A percentile compares a stretch with the other conserved stretches of the same genome.
These are phyloP conservation scores for Juglanconis sp. DNA, from an alignment of 2,329 filamentous ascomycete species.

Conservation along the genomic window DNA sequence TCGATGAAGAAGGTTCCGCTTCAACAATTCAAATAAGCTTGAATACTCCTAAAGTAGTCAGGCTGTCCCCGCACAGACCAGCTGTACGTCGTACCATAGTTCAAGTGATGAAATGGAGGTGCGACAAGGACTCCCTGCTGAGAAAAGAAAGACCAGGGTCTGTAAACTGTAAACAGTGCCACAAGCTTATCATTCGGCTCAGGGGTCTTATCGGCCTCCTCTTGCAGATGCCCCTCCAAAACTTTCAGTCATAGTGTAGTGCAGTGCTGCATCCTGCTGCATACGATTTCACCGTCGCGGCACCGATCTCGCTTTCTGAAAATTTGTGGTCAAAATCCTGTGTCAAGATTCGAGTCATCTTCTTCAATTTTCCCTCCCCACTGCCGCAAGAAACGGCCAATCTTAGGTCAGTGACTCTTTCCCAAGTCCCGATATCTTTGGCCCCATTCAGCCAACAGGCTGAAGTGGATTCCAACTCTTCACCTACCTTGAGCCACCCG, in stretches of 20 bases:
- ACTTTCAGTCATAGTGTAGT: not conserved
- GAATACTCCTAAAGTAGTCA: not conserved
- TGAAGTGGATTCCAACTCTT: not conserved
- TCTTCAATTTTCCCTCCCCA: not conserved
- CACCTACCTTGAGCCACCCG: not conserved
- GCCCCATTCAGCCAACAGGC: not conserved
- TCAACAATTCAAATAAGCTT: not conserved
- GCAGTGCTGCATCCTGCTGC: not conserved
- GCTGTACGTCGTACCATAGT: not conserved
- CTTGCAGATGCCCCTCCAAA: not conserved
- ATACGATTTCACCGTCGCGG: not conserved
- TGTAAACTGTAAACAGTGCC: not conserved
- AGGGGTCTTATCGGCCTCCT: constrained; percentile 1
- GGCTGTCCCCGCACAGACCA: constrained; percentile 1
- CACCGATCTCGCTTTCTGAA: constrained; percentile 18
- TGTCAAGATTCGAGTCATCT: not conserved
- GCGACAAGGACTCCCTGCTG: not conserved
- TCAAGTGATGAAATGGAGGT: not conserved
- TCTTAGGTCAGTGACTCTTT: not conserved
- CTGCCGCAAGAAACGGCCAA: not conserved
- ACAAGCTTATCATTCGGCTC: constrained; percentile 9
- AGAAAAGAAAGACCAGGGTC: not conserved
- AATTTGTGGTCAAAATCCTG: constrained; percentile 7
- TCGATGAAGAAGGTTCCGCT: no score
- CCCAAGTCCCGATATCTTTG: constrained; percentile 1